phyloP scores from a whole-genome alignment of 2,329 filamentous ascomycete genomes.

The Exophiala xenobiotica region DNA sequence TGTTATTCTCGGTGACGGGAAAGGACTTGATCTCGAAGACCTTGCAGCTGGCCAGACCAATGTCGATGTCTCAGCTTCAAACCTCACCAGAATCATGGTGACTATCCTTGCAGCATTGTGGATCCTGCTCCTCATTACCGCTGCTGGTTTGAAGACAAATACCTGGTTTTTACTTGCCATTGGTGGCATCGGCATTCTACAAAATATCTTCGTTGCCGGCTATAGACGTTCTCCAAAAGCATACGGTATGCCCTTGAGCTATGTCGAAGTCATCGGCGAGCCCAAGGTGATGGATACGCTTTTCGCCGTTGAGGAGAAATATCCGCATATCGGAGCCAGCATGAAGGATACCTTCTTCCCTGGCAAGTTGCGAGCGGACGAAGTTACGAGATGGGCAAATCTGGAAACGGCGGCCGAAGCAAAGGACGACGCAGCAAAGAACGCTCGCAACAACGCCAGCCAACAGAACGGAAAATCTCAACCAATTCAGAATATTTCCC shows the following conservation, averaged over 20 bases:
- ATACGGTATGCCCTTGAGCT: slow-evolving; percentile 35
- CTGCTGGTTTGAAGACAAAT: slow-evolving; percentile 36
- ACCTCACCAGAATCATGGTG: slow-evolving; percentile 24
- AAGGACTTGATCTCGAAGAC: slow-evolving; percentile 42
- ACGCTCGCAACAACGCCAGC: neutral
- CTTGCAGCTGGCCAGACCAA: slow-evolving; percentile 32
- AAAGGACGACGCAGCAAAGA: neutral
- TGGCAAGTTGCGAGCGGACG: slow-evolving; percentile 9
- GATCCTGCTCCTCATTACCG: slow-evolving; percentile 40
- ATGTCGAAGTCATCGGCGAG: slow-evolving; percentile 32
- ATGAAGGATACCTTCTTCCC: slow-evolving; percentile 38
- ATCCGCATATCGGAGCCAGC: slow-evolving; percentile 35
- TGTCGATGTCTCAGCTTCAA: slow-evolving; percentile 15
- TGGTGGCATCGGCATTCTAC: slow-evolving; percentile 41
- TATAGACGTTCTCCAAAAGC: slow-evolving; percentile 32
- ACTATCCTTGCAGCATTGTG: slow-evolving; percentile 35
- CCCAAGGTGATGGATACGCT: slow-evolving; percentile 38
- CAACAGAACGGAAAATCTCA: neutral
- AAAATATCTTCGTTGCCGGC: slow-evolving; percentile 39
- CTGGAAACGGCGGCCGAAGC: neutral
- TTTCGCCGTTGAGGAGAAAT: slow-evolving; percentile 34
- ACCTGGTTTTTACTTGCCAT: slow-evolving; percentile 41
- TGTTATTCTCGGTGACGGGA: slow-evolving; percentile 35
- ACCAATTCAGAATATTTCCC: neutral
- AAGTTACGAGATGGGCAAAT: slow-evolving; percentile 15